phyloP scores from a whole-genome alignment of 371 early-diverging fungal genomes.

The Zancudomyces culisetae region DNA sequence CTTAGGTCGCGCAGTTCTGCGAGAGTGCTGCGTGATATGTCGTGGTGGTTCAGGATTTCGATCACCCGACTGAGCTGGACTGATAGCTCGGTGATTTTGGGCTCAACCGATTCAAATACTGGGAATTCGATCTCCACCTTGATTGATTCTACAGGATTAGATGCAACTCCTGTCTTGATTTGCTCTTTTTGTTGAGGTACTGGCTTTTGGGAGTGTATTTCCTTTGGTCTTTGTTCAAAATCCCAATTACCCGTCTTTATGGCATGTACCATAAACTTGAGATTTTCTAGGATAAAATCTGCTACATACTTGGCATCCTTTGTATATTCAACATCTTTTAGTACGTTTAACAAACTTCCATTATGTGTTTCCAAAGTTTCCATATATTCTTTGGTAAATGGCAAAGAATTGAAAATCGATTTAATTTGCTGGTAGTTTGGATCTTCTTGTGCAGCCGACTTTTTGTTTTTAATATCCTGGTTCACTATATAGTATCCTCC shows the following conservation, averaged over 20 bases:
- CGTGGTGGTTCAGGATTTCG: conserved; percentile 11
- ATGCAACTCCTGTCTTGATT: background rate
- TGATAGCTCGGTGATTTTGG: conserved; percentile 13
- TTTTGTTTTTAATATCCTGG: no score
- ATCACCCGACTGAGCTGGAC: conserved; percentile 10
- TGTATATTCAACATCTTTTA: no score
- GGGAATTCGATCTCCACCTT: conserved; percentile 21
- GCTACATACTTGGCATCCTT: conserved; percentile 17
- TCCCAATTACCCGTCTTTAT: conserved; percentile 18
- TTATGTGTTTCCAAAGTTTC: no score
- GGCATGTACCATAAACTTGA: conserved; percentile 16
- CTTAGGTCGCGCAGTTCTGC: conserved; percentile 18
- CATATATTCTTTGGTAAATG: no score
- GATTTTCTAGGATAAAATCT: conserved; percentile 19
- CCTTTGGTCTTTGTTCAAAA: background rate
- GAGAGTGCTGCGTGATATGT: conserved; percentile 10
- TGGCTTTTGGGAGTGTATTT: background rate
- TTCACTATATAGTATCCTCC: no score
- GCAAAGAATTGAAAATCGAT: no score
- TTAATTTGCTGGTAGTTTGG: no score
- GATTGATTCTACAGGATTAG: conserved; percentile 10
- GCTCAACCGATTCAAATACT: conserved; percentile 14
- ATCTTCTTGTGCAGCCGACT: no score
- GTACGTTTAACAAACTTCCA: no score
- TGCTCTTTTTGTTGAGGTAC: background rate